phyloP scores from a whole-genome alignment of 257 asterid genomes.

The Leonotis leonurus region DNA sequence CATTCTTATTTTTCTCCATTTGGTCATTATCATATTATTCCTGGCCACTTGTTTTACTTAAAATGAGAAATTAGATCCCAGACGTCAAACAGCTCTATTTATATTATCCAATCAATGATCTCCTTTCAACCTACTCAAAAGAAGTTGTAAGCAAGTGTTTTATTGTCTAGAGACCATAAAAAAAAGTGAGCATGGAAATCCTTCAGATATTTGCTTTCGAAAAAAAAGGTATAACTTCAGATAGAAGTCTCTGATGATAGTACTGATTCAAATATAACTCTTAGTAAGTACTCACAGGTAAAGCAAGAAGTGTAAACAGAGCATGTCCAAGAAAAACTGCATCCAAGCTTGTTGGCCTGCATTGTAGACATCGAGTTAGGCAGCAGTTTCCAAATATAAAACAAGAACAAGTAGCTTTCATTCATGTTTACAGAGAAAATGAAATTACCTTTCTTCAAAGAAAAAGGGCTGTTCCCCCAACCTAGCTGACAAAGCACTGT shows the following conservation, averaged over 20 bases:
- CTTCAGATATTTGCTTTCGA: no score
- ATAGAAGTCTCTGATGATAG: background rate
- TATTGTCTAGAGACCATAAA: background rate
- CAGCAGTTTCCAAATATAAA: slow-evolving; percentile 6
- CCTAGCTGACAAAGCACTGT: slow-evolving; percentile 61
- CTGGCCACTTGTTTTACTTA: background rate
- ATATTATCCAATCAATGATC: background rate
- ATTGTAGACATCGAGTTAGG: slow-evolving; percentile 13
- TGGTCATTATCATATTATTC: background rate
- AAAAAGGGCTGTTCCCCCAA: slow-evolving; percentile 66
- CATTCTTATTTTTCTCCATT: background rate
- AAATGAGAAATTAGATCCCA: background rate
- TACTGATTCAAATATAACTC: background rate
- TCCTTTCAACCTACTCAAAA: background rate
- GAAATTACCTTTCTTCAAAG: slow-evolving; percentile 60
- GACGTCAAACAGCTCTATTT: background rate
- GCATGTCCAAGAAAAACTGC: slow-evolving; percentile 74
- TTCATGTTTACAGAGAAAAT: slow-evolving; percentile 5
- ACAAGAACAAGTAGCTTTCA: background rate
- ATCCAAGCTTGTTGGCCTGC: slow-evolving; percentile 94
- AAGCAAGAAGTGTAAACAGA: slow-evolving; percentile 70
- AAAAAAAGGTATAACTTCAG: background rate
- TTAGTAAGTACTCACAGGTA: slow-evolving; percentile 73
- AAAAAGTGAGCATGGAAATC: background rate
- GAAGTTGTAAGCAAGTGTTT: background rate